phyloP scores from a whole-genome alignment of 1,139 yeast genomes.

The Lodderomyces metapsilosis region DNA sequence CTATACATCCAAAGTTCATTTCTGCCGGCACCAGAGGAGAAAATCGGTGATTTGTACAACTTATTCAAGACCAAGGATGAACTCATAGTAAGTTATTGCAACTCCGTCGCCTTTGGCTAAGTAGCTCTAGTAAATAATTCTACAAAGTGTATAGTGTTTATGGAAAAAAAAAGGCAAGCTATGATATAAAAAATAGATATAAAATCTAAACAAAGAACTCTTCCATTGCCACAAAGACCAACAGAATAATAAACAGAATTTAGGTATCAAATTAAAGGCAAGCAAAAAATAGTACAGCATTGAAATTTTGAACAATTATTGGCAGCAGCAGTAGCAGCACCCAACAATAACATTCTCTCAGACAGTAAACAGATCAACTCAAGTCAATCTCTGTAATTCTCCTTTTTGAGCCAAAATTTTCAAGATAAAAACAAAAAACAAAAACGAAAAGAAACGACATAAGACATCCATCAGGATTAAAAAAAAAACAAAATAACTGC shows the following conservation, averaged over 20 bases:
- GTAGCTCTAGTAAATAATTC: too few species aligned
- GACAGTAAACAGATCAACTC: slow-evolving; percentile 1
- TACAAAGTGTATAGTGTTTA: neutral
- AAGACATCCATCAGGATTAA: neutral
- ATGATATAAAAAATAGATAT: neutral
- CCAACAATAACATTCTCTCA: neutral
- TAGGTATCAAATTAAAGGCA: neutral
- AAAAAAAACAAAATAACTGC: neutral
- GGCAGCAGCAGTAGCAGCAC: neutral
- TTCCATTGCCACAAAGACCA: neutral
- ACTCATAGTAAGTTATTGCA: slow-evolving; percentile 54
- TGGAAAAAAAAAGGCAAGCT: slow-evolving; percentile 1
- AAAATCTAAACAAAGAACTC: slow-evolving; percentile 1
- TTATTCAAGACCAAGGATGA: slow-evolving; percentile 49
- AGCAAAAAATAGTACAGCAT: neutral
- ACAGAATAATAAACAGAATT: neutral
- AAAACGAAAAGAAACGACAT: slow-evolving; percentile 1
- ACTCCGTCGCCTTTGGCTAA: slow-evolving; percentile 57
- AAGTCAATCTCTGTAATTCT: neutral
- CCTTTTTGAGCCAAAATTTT: neutral
- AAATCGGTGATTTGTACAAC: slow-evolving; percentile 45
- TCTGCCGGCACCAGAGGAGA: slow-evolving; percentile 60
- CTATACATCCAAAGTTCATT: slow-evolving; percentile 59
- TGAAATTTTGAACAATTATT: neutral
- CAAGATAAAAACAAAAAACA: too few species aligned